Evolutionary conservation across 2,329 filamentous ascomycete genomes (phyloP).

Genomic region (Cordyceps tenuipes): DNA sequence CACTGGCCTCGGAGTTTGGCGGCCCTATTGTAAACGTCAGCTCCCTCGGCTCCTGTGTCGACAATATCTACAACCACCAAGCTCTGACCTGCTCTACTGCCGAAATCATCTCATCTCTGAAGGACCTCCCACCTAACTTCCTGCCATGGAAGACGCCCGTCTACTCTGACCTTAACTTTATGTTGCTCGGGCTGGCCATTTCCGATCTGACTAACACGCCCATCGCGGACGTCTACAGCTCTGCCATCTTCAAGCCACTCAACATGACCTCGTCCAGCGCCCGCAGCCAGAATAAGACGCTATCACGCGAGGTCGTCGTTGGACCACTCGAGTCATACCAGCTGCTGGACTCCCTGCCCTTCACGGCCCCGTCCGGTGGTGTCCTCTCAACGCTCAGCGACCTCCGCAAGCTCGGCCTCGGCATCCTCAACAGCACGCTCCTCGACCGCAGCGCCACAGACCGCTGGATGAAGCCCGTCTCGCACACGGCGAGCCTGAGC

Average conservation of each 20-base stretch:
- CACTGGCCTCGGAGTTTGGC: neutral
- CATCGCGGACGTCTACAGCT: neutral
- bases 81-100: neutral
- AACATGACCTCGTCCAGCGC: constrained; percentile 9
- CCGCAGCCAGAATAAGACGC: neutral
- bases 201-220: neutral
- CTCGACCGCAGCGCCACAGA: neutral
- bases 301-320: neutral
- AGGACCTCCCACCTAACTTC: neutral
- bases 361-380: constrained; percentile 1
- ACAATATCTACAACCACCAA: neutral
- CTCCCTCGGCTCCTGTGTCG: neutral
- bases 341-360: neutral
- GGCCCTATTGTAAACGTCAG: neutral
- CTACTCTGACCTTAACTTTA: constrained; percentile 7
- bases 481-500: constrained; percentile 29
- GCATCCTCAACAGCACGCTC: constrained; percentile 8
- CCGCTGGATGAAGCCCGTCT: constrained; percentile 32
- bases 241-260: neutral
- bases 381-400: constrained; percentile 1
- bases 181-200: constrained; percentile 3
- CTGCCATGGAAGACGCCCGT: neutral
- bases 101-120: neutral
- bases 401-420: constrained; percentile 1
- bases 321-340: neutral